Base-by-base conservation (phyloP, 108 stramenopile genomes). In the Cylindrotheca closterium region DNA sequence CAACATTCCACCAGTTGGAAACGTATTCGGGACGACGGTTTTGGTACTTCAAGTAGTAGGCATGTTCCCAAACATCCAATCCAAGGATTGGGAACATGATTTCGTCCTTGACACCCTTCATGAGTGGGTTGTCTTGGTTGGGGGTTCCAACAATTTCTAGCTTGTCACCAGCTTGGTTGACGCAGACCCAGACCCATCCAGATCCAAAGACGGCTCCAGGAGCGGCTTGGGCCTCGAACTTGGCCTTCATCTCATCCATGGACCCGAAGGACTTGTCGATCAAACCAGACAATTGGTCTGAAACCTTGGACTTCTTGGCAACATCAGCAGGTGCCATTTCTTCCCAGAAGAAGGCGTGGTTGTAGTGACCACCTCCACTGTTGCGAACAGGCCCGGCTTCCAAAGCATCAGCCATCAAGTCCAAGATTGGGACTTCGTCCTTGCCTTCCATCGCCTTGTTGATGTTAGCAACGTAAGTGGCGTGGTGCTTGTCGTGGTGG, bases 271-370 rank as follows among this genome's bases (percentile, higher is more conserved):
- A 79, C 74, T 76, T 77, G 71, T 96, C 75, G 65, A 99, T 98
- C 67, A 85, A 51, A 15, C 73, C 79, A 49, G 65, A 70, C 51
- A 98, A 79, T 27, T 81, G 78, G 22, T 87, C 69, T 22, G 79
- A 81, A 12, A 89, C 91, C 78, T 89, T 90, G 48, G 94, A 92
- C 26, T 96, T 94, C 49, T 82, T 85, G 50, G 96, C 95, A 59
- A 85, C 58, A 51, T 86, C 86, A 31, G 89, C 74, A 12, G 97
- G 96, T 24, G 92, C 80, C 89, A 99, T 82, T 70, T 98, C 98
- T 59, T 92, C 78, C 99, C 99, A 99, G 88, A 99, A 99, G 77
- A 99, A 94, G 69, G 97, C 96, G 71, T 99, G 99, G 79, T 99
- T 99, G 80, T 98, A 89, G 80, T 98, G 97, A 42, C 99, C 99